These are phyloP conservation scores for Cryptosporidium andersoni DNA, from an alignment of 169 alveolate species.

Conservation along the genomic window DNA sequence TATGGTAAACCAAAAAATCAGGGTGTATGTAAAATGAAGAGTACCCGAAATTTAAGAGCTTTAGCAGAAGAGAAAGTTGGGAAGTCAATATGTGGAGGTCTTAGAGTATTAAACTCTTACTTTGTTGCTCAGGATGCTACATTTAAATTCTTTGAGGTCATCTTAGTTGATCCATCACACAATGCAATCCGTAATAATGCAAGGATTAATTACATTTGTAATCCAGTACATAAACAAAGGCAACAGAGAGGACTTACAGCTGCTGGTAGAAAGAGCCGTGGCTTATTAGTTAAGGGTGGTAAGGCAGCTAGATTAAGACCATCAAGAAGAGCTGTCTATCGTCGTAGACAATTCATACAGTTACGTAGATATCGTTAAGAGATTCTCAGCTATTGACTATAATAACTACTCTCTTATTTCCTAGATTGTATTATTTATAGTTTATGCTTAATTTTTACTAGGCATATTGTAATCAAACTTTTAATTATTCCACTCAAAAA, in stretches of 20 bases:
- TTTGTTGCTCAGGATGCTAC: slow-evolving; percentile 99
- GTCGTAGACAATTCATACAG: slow-evolving; percentile 92
- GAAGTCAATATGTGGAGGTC: slow-evolving; percentile 90
- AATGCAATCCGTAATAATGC: slow-evolving; percentile 98
- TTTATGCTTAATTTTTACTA: too few species aligned
- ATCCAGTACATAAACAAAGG: slow-evolving; percentile 96
- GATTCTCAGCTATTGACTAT: neutral
- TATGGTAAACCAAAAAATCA: slow-evolving; percentile 99
- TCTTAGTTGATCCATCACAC: slow-evolving; percentile 98
- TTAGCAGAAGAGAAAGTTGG: slow-evolving; percentile 99
- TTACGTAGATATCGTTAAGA: slow-evolving; percentile 95
- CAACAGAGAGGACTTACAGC: slow-evolving; percentile 97
- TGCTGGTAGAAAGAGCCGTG: slow-evolving; percentile 88
- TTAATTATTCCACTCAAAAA: too few species aligned
- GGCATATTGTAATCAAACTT: too few species aligned
- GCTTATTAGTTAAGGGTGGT: slow-evolving; percentile 94
- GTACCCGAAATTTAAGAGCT: slow-evolving; percentile 94
- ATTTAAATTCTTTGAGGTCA: slow-evolving; percentile 98
- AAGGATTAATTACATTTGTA: slow-evolving; percentile 97
- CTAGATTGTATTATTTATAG: too few species aligned
- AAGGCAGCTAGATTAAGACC: slow-evolving; percentile 93
- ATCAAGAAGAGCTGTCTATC: slow-evolving; percentile 93
- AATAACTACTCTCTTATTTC: neutral
- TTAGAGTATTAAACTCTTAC: slow-evolving; percentile 98
- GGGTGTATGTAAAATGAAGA: slow-evolving; percentile 94